These are phyloP conservation scores for Tricharina praecox DNA, from an alignment of 495 filamentous ascomycete genomes.

Conservation along the genomic window DNA sequence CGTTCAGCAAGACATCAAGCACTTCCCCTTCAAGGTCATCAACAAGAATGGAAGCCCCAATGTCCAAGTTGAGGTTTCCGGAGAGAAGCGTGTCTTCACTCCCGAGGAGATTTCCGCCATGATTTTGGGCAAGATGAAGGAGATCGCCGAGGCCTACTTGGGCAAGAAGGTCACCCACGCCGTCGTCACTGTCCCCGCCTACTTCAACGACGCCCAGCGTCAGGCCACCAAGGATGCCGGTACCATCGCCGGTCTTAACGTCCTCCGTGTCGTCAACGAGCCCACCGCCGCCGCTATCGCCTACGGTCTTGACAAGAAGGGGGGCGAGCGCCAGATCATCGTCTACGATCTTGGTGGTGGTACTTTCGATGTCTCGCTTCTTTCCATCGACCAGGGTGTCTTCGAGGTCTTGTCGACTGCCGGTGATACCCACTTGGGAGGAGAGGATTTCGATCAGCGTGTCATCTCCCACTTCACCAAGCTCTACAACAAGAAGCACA, in stretches of 20 bases:
- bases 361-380: slow-evolving; percentile 98
- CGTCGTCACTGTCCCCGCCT: slow-evolving; percentile 92
- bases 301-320: slow-evolving; percentile 74
- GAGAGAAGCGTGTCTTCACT: slow-evolving; percentile 58
- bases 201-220: slow-evolving; percentile 98
- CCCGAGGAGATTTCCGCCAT: slow-evolving; percentile 80
- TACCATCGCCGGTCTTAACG: slow-evolving; percentile 84
- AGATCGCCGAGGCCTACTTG: slow-evolving; percentile 82
- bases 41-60: slow-evolving; percentile 68
- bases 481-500: slow-evolving; percentile 98
- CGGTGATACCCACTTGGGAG: slow-evolving; percentile 98
- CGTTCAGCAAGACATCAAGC: slow-evolving; percentile 68
- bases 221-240: slow-evolving; percentile 98
- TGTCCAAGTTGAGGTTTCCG: slow-evolving; percentile 60
- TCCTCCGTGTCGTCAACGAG: slow-evolving; percentile 94
- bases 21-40: slow-evolving; percentile 77
- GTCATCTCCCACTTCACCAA: slow-evolving; percentile 95
- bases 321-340: slow-evolving; percentile 77
- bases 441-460: slow-evolving; percentile 98
- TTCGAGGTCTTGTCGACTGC: slow-evolving; percentile 97
- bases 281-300: slow-evolving; percentile 78
- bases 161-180: slow-evolving; percentile 93
- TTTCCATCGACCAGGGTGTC: slow-evolving; percentile 90
- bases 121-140: slow-evolving; percentile 91
- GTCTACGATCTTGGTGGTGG: slow-evolving; percentile 99